Percentiles rank a stretch among this genome's conserved stretches.
Conservation (phyloP, 345 rosid species). For the Pugionium cornutum region DNA sequence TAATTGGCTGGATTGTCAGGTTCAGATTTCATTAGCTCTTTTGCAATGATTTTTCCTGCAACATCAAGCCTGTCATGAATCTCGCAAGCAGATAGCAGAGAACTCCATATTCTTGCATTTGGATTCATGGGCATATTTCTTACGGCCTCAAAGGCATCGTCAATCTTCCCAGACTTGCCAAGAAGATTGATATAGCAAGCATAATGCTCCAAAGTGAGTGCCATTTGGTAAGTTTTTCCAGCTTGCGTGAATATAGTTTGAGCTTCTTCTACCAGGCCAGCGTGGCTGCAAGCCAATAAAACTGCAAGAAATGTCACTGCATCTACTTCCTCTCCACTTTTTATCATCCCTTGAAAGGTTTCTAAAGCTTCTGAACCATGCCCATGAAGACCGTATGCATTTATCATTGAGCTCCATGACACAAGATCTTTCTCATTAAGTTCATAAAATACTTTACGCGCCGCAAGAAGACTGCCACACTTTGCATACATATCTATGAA, state of each 20-base stretch:
- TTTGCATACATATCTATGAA: conserved; percentile 61
- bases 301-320: conserved; percentile 49
- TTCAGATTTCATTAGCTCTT: conserved; percentile 45
- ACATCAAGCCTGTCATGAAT: conserved; percentile 49
- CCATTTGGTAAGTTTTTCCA: conserved; percentile 29
- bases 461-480: conserved; percentile 49
- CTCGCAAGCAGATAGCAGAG: conserved; percentile 55
- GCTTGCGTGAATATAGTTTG: conserved; percentile 42
- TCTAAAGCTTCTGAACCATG: conserved; percentile 54
- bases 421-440: conserved; percentile 48
- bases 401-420: conserved; percentile 58
- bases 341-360: conserved; percentile 49
- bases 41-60: conserved; percentile 40
- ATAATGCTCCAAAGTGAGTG: conserved; percentile 49
- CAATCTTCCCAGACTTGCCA: conserved; percentile 56
- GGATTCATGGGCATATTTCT: conserved; percentile 57
- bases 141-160: conserved; percentile 45
- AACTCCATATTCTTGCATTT: conserved; percentile 51
- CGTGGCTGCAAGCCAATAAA: conserved; percentile 59
- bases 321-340: conserved; percentile 40
- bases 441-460: conserved; percentile 48
- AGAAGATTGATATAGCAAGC: conserved; percentile 61
- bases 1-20: conserved; percentile 56
- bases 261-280: conserved; percentile 56
- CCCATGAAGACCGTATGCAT: conserved; percentile 58